A percentile compares a stretch with the other conserved stretches of the same genome.
phyloP scores from a whole-genome alignment of 2,329 filamentous ascomycete genomes.

The Leptoxyphium fumago region DNA sequence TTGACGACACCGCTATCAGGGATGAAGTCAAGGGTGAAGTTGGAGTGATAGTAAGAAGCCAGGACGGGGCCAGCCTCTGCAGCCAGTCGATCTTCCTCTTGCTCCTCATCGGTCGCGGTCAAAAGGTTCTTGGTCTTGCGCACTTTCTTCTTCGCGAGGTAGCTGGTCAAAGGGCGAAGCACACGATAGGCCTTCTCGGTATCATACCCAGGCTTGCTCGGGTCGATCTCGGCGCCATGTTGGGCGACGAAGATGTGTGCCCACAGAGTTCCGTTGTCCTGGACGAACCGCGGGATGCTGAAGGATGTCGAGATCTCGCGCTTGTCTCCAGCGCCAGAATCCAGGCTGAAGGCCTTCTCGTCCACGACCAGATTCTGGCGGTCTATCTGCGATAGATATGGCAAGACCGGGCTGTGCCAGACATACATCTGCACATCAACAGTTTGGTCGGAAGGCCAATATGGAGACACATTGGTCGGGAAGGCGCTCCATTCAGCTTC shows the following conservation, averaged over 20 bases:
- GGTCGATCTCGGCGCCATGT: conserved; percentile 61
- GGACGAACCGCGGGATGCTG: conserved; percentile 60
- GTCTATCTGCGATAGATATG: conserved; percentile 49
- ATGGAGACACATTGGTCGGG: conserved; percentile 62
- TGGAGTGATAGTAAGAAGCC: conserved; percentile 84
- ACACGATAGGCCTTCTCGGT: conserved; percentile 68
- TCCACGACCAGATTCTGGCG: conserved; percentile 58
- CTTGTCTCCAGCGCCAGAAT: conserved; percentile 51
- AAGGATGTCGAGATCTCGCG: conserved; percentile 66
- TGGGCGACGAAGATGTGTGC: conserved; percentile 85
- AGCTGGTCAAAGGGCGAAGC: conserved; percentile 70
- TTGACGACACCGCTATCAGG: conserved; percentile 60
- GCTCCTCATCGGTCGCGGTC: conserved; percentile 30
- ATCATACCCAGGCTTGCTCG: conserved; percentile 57
- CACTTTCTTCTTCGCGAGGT: conserved; percentile 80
- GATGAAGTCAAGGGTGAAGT: conserved; percentile 78
- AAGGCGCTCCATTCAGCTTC: conserved; percentile 46
- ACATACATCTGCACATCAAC: conserved; percentile 79
- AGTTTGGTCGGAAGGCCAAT: conserved; percentile 68
- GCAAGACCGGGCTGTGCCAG: conserved; percentile 56
- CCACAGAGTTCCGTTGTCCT: conserved; percentile 87
- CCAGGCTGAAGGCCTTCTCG: conserved; percentile 54
- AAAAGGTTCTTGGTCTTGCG: conserved; percentile 79
- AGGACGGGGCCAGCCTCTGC: conserved; percentile 52
- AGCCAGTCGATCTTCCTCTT: conserved; percentile 32